Evolutionary conservation across 768 basidiomycete genomes (phyloP), one percentile per base, ranked within the genome.

Genomic region (Sporobolomyces phaffii): DNA sequence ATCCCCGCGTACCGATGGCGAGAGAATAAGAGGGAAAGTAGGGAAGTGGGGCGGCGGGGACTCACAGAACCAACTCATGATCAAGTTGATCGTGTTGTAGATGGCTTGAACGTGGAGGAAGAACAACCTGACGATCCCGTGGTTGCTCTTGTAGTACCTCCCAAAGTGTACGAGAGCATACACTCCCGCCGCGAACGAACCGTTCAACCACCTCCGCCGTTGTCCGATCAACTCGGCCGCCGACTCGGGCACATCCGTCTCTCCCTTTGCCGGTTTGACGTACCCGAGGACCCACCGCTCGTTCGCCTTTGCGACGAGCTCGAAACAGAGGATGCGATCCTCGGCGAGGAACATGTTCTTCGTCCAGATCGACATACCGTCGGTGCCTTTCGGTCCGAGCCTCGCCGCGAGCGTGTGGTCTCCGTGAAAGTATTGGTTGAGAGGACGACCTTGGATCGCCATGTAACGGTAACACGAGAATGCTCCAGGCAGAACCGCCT

Each of bases 271-370:
- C 15, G 91, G 90, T 78, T 98, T 96, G 75, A 98, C 93, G 72
- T 89, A 89, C 18, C 87, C 87, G 74, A 98, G 80, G 3, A 87
- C 89, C 94, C 94, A 98, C 28, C 69, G 48, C 40, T 66, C 89
- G 47, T 83, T 83, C 1, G 84, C 85, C 78, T 97, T 98, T 15
- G 93, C 91, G 26, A 93, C 92, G 59, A 98, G 82, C 77, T 98
- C 93, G 79, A 97, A 98, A 79, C 93, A 97, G 31, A 97, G 83
- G 71, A 97, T 97, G 81, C 93, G 90, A 81, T 94, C 91, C 79
- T 93, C 91, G 62, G 91, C 91, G 75, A 89, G 78, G 80, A 73
- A 74, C 73, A 75, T 75, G 69, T 70, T 74, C 70, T 62, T 70
- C 47, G 48, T 68, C 72, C 61, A 73, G 67, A 72, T 72, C 64